Percentiles rank a stretch among this genome's conserved stretches.
phyloP scores from a whole-genome alignment of 345 rosid genomes.

The Lumnitzera racemosa region DNA sequence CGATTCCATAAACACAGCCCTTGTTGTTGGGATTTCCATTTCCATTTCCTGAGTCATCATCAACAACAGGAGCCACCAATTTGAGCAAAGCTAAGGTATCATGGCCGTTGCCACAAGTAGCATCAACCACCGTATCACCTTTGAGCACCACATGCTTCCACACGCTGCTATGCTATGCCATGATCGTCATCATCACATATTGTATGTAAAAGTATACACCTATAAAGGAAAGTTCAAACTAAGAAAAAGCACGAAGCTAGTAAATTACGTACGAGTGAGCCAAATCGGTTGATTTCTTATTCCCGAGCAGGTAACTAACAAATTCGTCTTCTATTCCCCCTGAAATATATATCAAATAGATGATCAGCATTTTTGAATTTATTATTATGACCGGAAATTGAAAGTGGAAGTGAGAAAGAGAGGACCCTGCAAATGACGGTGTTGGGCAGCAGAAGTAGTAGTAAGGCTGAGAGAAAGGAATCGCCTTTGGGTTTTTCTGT shows the following conservation, averaged over 20 bases:
- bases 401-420: too few species aligned
- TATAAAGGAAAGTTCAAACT: too few species aligned
- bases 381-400: too few species aligned
- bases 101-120: slow-evolving; percentile 86
- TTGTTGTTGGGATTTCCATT: not conserved
- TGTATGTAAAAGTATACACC: not conserved
- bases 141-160: slow-evolving; percentile 63
- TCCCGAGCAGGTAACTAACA: slow-evolving; percentile 68
- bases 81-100: slow-evolving; percentile 76
- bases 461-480: too few species aligned
- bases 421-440: too few species aligned
- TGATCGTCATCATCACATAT: not conserved
- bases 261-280: slow-evolving; percentile 52
- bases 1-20: slow-evolving; percentile 72
- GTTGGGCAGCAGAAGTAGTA: too few species aligned
- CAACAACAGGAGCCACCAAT: slow-evolving; percentile 26
- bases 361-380: too few species aligned
- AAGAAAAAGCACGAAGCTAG: too few species aligned
- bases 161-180: slow-evolving; percentile 31
- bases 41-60: slow-evolving; percentile 33
- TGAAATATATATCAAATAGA: slow-evolving; percentile 8
- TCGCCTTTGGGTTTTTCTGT: too few species aligned
- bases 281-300: slow-evolving; percentile 84
- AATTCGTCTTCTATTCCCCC: slow-evolving; percentile 54
- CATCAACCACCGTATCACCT: slow-evolving; percentile 75